Base-by-base conservation (phyloP, 1,139 yeast species). In the Suhomyces kunorum region DNA sequence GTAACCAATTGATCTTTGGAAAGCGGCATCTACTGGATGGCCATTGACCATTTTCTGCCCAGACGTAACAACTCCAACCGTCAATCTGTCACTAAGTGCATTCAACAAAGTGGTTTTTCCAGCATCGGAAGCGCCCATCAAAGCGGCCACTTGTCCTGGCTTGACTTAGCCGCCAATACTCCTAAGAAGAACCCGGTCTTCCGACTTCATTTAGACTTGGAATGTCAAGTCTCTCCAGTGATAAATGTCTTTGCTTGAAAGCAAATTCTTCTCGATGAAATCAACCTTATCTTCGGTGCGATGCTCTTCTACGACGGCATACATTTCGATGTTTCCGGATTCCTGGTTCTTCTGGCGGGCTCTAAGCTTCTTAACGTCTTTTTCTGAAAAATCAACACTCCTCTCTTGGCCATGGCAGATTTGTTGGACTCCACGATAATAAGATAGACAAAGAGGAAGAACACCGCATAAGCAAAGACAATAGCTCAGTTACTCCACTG, bases 401-500 rank as follows among this genome's bases (percentile, higher is more conserved):
- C 96, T 66, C 95, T 96, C 67, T 81, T 84, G 58, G 87, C 88
- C 66, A 81, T 78, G 15, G 87, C 80, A 58, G 89, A 87, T 53
- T 81, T 83, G 54, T 83, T 83, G 46, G 65, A 64, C 64, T 84
- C 90, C 44, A 81, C 78, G 45, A 80, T 71, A 6, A 69, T 33
- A 52, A 87, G 60, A 54, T 84, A 83, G 14, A 79, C 67, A 31
- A 53, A 51, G 37, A 83, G 64, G 62, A 84, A 82, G 59, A 81
- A 73, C 18, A 80, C 36, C 22, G 66, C 62, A 54, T 75, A 85
- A 1, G 72, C 87, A 44, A 81, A 42, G 28, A 75, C 64, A 50
- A 88, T 82, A 56, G 95, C 96, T 50, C 81, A 78, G 55, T 88
- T 83, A 66, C 96, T 81, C 96, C 96, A 88, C 55, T 78, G 77